phyloP scores from a whole-genome alignment of 1,139 yeast species.

The Pichia sp. region DNA sequence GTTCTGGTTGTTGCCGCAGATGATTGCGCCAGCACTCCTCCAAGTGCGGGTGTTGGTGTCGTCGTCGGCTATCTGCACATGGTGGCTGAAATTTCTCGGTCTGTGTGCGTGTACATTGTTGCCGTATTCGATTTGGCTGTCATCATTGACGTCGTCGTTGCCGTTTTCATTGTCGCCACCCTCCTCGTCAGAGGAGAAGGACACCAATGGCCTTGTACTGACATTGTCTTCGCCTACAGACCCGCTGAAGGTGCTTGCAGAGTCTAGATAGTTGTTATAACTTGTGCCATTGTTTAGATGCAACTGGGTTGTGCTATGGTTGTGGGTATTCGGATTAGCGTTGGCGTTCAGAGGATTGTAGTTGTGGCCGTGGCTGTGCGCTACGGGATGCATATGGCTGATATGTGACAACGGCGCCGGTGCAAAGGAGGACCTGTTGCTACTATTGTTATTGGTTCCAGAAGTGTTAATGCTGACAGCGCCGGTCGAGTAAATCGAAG shows the following conservation, averaged over 20 bases:
- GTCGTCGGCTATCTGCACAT: too few relatives aligned
- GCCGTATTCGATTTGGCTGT: too few relatives aligned
- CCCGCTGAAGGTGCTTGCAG: constrained; percentile 13
- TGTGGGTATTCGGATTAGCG: not conserved
- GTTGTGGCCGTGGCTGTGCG: not conserved
- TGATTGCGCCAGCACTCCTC: too few relatives aligned
- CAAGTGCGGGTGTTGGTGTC: too few relatives aligned
- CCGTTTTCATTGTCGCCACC: not conserved
- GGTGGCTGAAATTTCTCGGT: too few relatives aligned
- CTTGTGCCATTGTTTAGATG: not conserved
- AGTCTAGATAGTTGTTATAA: constrained; percentile 4
- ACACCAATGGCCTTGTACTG: constrained; percentile 14
- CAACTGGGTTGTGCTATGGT: not conserved
- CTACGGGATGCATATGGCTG: not conserved
- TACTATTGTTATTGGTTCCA: not conserved
- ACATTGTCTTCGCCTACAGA: constrained; percentile 14
- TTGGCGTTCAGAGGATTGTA: not conserved
- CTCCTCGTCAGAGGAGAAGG: constrained; percentile 18
- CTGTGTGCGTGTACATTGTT: too few relatives aligned
- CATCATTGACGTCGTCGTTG: too few relatives aligned
- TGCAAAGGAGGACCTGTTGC: not conserved
- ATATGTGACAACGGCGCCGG: not conserved
- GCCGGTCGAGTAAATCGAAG: not conserved
- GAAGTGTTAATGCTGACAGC: constrained; percentile 3
- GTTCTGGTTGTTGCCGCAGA: too few relatives aligned